Conservation (phyloP, 371 early-diverging fungal species). For the Conidiobolus incongruus region DNA sequence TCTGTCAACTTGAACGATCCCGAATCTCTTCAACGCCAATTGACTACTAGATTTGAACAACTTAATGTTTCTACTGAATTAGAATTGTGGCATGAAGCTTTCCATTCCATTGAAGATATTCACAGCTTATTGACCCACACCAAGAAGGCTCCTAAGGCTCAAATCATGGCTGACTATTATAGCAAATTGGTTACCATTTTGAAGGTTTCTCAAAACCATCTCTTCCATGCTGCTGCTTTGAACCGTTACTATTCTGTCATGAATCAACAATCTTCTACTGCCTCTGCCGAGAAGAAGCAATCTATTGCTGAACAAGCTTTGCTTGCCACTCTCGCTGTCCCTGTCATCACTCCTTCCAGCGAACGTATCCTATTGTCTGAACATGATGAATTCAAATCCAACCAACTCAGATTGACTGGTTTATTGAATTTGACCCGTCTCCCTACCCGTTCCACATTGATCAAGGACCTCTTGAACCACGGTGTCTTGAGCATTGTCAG, state of each 20-base stretch:
- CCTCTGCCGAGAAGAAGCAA: constrained; percentile 43
- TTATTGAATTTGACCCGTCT: constrained; percentile 62
- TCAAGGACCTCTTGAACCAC: constrained; percentile 62
- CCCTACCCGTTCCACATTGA: constrained; percentile 75
- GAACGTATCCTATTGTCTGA: constrained; percentile 35
- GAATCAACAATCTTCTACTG: constrained; percentile 37
- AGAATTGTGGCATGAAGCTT: constrained; percentile 97
- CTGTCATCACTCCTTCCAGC: constrained; percentile 63
- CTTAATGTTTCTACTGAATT: constrained; percentile 84
- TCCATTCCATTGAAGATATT: constrained; percentile 92
- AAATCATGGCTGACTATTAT: constrained; percentile 93
- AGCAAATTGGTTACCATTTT: constrained; percentile 90
- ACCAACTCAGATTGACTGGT: constrained; percentile 60
- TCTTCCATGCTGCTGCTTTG: constrained; percentile 95
- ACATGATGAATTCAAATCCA: constrained; percentile 72
- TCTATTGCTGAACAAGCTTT: constrained; percentile 79
- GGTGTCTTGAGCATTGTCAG: constrained; percentile 66
- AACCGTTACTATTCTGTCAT: constrained; percentile 76
- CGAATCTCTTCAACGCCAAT: constrained; percentile 84
- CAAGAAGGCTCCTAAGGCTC: constrained; percentile 75
- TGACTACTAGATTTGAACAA: constrained; percentile 88
- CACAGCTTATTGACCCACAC: constrained; percentile 76
- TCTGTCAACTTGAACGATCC: constrained; percentile 86
- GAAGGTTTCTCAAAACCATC: constrained; percentile 83
- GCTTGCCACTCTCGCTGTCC: constrained; percentile 76